Base-by-base conservation (phyloP, 1,139 yeast species). In the Diutina ranongensis region DNA sequence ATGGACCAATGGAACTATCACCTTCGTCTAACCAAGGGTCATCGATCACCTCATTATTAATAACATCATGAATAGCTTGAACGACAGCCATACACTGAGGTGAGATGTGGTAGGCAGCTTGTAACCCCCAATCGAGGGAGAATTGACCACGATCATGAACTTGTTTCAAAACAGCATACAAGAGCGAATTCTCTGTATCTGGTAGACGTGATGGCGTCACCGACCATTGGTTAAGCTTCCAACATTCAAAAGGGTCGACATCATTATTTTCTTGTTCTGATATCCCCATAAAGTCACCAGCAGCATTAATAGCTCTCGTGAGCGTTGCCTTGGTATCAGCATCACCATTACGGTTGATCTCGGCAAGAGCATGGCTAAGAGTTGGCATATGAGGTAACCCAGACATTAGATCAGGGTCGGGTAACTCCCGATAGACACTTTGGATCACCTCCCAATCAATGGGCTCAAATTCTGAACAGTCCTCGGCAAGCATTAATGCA, bases 161-260 rank as follows among this genome's bases (percentile, higher is more conserved):
- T 40, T 57, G 58, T 47, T 73, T 78, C 49, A 80, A 61, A 1
- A 71, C 60, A 16, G 64, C 65, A 54, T 77, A 83, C 12, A 76
- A 62, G 5, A 63, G 57, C 44, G 70, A 72, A 47, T 73, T 68
- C 44, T 68, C 72, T 2, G 60, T 58, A 0, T 45, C 44, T 0
- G 71, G 57, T 0, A 49, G 49, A 2, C 52, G 54, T 0, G 74
- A 64, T 2, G 56, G 54, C 0, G 92, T 84, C 4, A 81, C 25
- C 18, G 80, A 82, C 95, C 95, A 86, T 45, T 73, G 70, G 46
- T 71, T 74, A 35, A 85, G 61, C 55, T 81, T 82, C 94, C 94
- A 85, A 0, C 82, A 74, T 46, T 74, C 72, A 25, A 25, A 25
- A 5, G 10, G 10, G 10, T 25, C 10, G 28, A 7, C 28, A 7